These are phyloP conservation scores for Beauveria scarabaeidicola DNA, from an alignment of 2,329 filamentous ascomycete genomes.

Conservation along the genomic window DNA sequence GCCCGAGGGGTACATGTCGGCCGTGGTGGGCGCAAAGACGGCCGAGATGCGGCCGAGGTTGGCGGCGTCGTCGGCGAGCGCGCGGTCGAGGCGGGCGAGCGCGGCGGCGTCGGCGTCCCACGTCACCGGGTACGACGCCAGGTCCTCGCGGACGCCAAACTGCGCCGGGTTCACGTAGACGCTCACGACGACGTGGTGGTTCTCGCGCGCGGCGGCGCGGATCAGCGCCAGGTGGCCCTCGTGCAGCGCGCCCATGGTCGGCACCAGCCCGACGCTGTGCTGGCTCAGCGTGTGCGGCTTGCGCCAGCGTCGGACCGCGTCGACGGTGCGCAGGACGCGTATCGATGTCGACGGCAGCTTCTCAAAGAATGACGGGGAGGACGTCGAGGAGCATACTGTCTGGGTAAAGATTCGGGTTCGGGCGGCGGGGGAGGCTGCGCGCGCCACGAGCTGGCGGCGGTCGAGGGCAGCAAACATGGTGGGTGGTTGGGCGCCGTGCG, in stretches of 20 bases:
- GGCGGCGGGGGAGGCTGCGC: background rate
- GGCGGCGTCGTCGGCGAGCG: conserved; percentile 54
- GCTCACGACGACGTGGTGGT: conserved; percentile 79
- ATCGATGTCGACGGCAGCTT: conserved; percentile 51
- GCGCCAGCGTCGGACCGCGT: conserved; percentile 62
- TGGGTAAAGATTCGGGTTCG: conserved; percentile 13
- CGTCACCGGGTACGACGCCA: conserved; percentile 81
- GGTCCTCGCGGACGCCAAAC: conserved; percentile 82
- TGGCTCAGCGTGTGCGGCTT: conserved; percentile 55
- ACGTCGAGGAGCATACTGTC: conserved; percentile 12
- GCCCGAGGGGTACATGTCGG: conserved; percentile 80
- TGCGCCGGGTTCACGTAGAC: conserved; percentile 97
- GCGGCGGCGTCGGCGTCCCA: conserved; percentile 69
- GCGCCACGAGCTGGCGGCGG: background rate
- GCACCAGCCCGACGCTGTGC: conserved; percentile 76
- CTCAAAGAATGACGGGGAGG: conserved; percentile 21
- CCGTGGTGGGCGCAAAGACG: conserved; percentile 76
- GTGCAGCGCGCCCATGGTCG: conserved; percentile 97
- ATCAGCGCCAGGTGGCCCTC: conserved; percentile 81
- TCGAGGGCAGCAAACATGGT: conserved; percentile 2
- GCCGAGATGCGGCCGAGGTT: conserved; percentile 65
- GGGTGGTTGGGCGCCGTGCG: background rate
- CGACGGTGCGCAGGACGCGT: conserved; percentile 67
- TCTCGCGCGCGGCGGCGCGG: conserved; percentile 72
- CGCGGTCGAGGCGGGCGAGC: conserved; percentile 59